phyloP scores from a whole-genome alignment of 2,329 filamentous ascomycete genomes.

The Colletotrichum spinosum region DNA sequence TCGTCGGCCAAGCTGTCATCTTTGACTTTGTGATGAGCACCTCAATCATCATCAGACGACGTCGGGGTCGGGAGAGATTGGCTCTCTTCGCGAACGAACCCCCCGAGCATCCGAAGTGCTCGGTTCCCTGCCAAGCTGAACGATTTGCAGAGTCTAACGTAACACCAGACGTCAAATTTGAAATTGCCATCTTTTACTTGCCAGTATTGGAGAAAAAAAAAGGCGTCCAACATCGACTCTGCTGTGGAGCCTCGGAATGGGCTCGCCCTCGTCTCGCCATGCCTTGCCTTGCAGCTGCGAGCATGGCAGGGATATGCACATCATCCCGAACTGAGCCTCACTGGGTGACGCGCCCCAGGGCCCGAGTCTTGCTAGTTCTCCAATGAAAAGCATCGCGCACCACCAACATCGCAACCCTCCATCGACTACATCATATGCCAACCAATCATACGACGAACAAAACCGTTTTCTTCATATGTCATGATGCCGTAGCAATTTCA shows the following conservation, averaged over 20 bases:
- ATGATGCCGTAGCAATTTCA: slow-evolving; percentile 1
- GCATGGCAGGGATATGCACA: slow-evolving; percentile 31
- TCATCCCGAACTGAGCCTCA: slow-evolving; percentile 37
- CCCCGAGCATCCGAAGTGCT: slow-evolving; percentile 6
- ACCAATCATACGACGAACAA: neutral
- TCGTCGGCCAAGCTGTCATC: neutral
- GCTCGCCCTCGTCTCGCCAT: neutral
- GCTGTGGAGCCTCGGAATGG: too few species aligned
- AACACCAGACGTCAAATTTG: too few species aligned
- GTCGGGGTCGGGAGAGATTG: neutral
- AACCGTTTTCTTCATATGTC: neutral
- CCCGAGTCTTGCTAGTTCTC: too few species aligned
- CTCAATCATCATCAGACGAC: slow-evolving; percentile 2
- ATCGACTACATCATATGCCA: neutral
- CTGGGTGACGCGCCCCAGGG: slow-evolving; percentile 30
- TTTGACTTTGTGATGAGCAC: neutral
- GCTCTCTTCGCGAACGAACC: neutral
- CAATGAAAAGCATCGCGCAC: too few species aligned
- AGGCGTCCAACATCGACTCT: too few species aligned
- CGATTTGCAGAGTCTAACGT: too few species aligned
- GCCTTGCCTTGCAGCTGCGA: slow-evolving; percentile 10
- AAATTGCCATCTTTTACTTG: too few species aligned
- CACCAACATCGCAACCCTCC: too few species aligned
- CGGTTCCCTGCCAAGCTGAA: slow-evolving; percentile 22
- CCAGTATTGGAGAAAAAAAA: too few species aligned